A percentile compares a stretch with the other conserved stretches of the same genome.
Evolutionary conservation across 371 early-diverging fungal genomes (phyloP).

Genomic region (Apophysomyces trapeziformis): DNA sequence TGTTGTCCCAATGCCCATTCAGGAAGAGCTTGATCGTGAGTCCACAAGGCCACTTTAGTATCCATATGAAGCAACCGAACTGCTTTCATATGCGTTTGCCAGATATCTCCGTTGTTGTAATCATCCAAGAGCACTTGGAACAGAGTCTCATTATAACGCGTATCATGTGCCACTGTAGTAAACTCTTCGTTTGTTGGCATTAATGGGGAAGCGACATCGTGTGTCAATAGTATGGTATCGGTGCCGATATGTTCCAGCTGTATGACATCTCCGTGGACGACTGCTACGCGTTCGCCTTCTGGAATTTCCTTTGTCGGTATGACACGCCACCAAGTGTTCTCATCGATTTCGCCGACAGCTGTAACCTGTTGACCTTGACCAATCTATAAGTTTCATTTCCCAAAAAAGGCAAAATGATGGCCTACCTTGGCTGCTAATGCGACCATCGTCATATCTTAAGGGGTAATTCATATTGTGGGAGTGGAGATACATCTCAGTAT

Average conservation of each 20-base stretch:
- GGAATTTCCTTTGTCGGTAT: constrained; percentile 53
- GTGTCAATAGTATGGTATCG: constrained; percentile 79
- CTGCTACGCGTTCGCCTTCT: constrained; percentile 28
- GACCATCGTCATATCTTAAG: constrained; percentile 89
- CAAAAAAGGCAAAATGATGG: neutral
- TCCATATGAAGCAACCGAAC: constrained; percentile 77
- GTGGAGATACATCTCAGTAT: constrained; percentile 79
- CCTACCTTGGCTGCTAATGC: constrained; percentile 80
- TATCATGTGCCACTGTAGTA: constrained; percentile 68
- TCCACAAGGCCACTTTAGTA: constrained; percentile 83
- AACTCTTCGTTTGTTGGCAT: constrained; percentile 96
- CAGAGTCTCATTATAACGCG: constrained; percentile 66
- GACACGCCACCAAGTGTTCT: constrained; percentile 87
- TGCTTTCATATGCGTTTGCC: constrained; percentile 64
- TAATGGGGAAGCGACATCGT: constrained; percentile 97
- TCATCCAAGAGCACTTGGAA: constrained; percentile 68
- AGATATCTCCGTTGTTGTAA: constrained; percentile 43
- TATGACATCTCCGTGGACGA: constrained; percentile 71
- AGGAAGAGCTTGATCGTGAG: constrained; percentile 79
- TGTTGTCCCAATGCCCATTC: constrained; percentile 96
- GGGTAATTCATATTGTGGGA: constrained; percentile 87
- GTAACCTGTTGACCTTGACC: constrained; percentile 90
- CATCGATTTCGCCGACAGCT: constrained; percentile 69
- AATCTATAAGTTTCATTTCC: neutral
- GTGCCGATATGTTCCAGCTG: constrained; percentile 76